These are phyloP conservation scores for Colletotrichum godetiae DNA, from an alignment of 2,329 filamentous ascomycete genomes.

Conservation along the genomic window DNA sequence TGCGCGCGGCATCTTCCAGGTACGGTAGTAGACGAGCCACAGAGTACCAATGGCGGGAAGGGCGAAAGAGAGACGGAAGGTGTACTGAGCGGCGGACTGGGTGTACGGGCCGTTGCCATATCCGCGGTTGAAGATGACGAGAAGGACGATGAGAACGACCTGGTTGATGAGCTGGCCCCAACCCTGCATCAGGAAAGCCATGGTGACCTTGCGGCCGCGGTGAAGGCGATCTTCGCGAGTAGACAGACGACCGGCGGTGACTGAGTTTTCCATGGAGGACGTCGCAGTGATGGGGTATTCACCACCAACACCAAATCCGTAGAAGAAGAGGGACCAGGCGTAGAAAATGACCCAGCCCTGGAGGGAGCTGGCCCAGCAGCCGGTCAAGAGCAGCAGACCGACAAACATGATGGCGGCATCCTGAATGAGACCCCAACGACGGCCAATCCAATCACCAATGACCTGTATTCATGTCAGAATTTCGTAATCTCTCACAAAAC, in stretches of 20 bases:
- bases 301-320: constrained; percentile 74
- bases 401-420: constrained; percentile 94
- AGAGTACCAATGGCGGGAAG: constrained; percentile 90
- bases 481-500: neutral
- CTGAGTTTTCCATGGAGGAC: constrained; percentile 91
- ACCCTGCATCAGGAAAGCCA: constrained; percentile 97
- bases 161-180: constrained; percentile 98
- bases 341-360: constrained; percentile 99
- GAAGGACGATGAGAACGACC: constrained; percentile 84
- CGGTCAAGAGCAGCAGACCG: constrained; percentile 90
- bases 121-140: constrained; percentile 76
- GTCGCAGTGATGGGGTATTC: constrained; percentile 98
- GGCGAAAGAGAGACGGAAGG: constrained; percentile 92
- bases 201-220: constrained; percentile 94
- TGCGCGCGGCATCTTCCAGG: constrained; percentile 91
- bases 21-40: constrained; percentile 96
- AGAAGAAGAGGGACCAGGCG: constrained; percentile 91
- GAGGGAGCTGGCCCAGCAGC: constrained; percentile 86
- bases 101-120: constrained; percentile 82
- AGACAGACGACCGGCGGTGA: constrained; percentile 86
- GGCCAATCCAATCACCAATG: constrained; percentile 81
- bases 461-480: constrained; percentile 47
- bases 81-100: constrained; percentile 82
- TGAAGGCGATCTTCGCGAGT: constrained; percentile 94
- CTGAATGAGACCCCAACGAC: constrained; percentile 95